phyloP scores from a whole-genome alignment of 1,284 basidiomycete species.

The Moniliella sp. region DNA sequence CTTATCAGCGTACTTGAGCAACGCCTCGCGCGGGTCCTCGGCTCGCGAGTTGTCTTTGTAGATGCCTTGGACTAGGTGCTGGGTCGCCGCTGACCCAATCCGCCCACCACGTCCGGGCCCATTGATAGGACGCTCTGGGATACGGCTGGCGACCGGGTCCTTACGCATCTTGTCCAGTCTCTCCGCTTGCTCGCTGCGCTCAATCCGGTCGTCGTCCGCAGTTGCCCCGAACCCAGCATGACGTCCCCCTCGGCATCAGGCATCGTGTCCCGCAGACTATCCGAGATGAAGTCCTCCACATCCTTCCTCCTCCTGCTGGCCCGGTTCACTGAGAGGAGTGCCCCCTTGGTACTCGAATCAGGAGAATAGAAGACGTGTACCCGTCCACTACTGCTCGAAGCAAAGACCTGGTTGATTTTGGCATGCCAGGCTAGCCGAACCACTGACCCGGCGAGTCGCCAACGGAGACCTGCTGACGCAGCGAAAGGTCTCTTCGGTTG shows the following conservation, averaged over 20 bases:
- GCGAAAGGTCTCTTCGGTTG: not conserved
- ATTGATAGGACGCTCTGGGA: constrained; percentile 52
- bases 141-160: constrained; percentile 42
- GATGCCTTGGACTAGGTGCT: constrained; percentile 77
- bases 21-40: constrained; percentile 66
- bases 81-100: constrained; percentile 79
- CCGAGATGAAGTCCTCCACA: constrained; percentile 36
- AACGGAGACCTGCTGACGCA: constrained; percentile 3
- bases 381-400: constrained; percentile 40
- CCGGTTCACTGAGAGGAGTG: constrained; percentile 54
- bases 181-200: constrained; percentile 44
- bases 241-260: constrained; percentile 44
- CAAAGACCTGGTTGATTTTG: constrained; percentile 19
- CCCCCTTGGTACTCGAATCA: constrained; percentile 63
- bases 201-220: constrained; percentile 1
- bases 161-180: constrained; percentile 66
- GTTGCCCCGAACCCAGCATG: constrained; percentile 24
- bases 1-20: constrained; percentile 68
- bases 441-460: not conserved
- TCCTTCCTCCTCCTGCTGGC: not conserved
- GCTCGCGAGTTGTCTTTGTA: constrained; percentile 36
- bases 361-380: constrained; percentile 78
- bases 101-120: constrained; percentile 79
- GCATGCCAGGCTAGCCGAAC: not conserved
- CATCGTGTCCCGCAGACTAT: too few relatives aligned